These are phyloP conservation scores for Rhododendron ferrugineum DNA, from an alignment of 148 eudicot species.

Conservation along the genomic window DNA sequence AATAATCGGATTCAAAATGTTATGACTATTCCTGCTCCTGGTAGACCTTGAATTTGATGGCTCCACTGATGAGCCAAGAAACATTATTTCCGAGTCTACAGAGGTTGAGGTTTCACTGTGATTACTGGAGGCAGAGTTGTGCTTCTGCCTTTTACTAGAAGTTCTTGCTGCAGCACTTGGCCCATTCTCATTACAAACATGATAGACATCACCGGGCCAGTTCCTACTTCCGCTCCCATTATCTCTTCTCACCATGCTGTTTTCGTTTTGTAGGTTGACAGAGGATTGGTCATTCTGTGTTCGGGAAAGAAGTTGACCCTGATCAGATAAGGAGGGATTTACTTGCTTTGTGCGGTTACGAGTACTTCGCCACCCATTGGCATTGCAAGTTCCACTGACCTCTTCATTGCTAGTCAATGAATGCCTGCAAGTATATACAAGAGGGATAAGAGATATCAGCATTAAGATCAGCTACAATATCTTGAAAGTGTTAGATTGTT, in stretches of 20 bases:
- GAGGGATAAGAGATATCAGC: neutral
- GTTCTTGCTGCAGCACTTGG: conserved; percentile 11
- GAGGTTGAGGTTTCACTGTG: conserved; percentile 30
- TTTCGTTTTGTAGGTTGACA: conserved; percentile 14
- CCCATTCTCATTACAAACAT: conserved; percentile 1
- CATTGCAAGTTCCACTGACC: conserved; percentile 14
- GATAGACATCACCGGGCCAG: conserved; percentile 1
- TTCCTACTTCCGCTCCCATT: conserved; percentile 12
- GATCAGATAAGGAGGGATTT: conserved; percentile 12
- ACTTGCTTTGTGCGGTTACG: conserved; percentile 22
- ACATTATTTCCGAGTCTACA: conserved; percentile 30
- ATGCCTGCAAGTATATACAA: conserved; percentile 19
- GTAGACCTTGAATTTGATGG: conserved; percentile 35
- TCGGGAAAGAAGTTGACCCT: conserved; percentile 5
- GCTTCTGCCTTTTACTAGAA: conserved; percentile 43
- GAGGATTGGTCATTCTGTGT: conserved; percentile 10
- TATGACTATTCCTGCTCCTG: conserved; percentile 15
- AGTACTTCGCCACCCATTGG: conserved; percentile 43
- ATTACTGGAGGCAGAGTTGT: conserved; percentile 28
- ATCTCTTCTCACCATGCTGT: conserved; percentile 7
- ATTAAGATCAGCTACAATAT: neutral
- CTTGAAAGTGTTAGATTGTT: neutral
- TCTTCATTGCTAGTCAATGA: conserved; percentile 17
- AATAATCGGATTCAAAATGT: neutral
- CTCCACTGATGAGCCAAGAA: conserved; percentile 41